phyloP scores from a whole-genome alignment of 2,329 filamentous ascomycete genomes.

The Coleophoma eucalyptorum region DNA sequence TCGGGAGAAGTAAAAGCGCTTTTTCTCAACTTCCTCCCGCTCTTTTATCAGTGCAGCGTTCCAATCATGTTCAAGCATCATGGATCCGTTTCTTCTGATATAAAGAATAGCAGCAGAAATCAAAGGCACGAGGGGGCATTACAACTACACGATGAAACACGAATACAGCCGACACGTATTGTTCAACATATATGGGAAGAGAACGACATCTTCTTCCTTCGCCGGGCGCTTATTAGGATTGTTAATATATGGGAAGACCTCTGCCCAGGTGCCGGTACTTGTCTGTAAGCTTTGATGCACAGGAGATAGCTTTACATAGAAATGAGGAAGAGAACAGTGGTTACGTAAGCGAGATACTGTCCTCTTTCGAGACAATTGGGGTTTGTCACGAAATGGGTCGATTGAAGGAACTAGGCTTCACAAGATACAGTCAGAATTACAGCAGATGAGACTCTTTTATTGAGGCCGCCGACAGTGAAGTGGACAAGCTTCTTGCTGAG shows the following conservation, averaged over 20 bases:
- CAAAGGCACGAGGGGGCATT: constrained; percentile 5
- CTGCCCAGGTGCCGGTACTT: background rate
- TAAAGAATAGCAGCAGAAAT: background rate
- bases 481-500: background rate
- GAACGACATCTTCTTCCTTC: constrained; percentile 4
- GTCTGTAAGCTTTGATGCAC: constrained; percentile 2
- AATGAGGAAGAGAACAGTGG: background rate
- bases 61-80: constrained; percentile 9
- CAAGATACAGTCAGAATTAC: background rate
- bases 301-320: background rate
- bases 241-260: background rate
- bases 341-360: background rate
- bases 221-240: background rate
- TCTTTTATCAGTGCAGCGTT: constrained; percentile 12
- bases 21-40: no score
- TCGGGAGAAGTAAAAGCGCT: no score
- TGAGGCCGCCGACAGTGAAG: background rate
- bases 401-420: background rate
- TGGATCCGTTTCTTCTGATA: constrained; percentile 2
- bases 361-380: background rate
- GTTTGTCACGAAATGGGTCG: background rate
- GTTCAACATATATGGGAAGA: constrained; percentile 6
- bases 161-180: constrained; percentile 1
- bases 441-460: background rate
- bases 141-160: constrained; percentile 4